Base-by-base conservation (phyloP, 371 early-diverging fungal genomes). In the Mucor irregularis region DNA sequence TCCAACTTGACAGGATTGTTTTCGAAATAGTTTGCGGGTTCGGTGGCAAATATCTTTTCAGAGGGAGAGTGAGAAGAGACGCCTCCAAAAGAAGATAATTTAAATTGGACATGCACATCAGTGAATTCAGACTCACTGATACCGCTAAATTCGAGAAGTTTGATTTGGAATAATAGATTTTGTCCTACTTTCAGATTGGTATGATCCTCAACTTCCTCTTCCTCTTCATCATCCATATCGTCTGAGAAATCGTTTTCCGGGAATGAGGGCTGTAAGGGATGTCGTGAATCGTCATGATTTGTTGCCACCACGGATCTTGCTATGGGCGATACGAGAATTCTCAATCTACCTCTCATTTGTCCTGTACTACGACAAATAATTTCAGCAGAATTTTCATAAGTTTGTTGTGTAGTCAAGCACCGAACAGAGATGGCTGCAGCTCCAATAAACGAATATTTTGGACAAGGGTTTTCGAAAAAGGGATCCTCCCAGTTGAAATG, bases 401-500 rank as follows among this genome's bases (percentile, higher is more conserved):
- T 57, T 31, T 82, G 71, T 61, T 83, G 81, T 31, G 64, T 46
- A 45, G 74, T 56, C 5, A 89, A 64, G 35, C 73, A 79, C 8
- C 75, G 69, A 44, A 87, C 37, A 31, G 83, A 73, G 0, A 75
- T 66, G 0, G 75, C 62, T 0, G 87, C 85, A 3, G 78, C 69
- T 11, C 90, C 92, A 16, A 90, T 76, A 44, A 88, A 85, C 3
- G 85, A 74, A 55, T 76, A 91, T 11, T 74, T 73, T 1, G 86
- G 86, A 7, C 79, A 64, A 0, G 89, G 87, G 7, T 74, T 77
- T 44, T 87, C 86, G 49, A 84, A 89, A 56, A 91, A 90, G 0
- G 90, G 90, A 51, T 90, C 90, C 53, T 86, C 85, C 74, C 84
- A 83, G 39, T 87, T 88, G 58, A 90, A 84, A 49, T 91, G 90